Conservation (phyloP, 345 rosid species). For the Theobroma cacao region DNA sequence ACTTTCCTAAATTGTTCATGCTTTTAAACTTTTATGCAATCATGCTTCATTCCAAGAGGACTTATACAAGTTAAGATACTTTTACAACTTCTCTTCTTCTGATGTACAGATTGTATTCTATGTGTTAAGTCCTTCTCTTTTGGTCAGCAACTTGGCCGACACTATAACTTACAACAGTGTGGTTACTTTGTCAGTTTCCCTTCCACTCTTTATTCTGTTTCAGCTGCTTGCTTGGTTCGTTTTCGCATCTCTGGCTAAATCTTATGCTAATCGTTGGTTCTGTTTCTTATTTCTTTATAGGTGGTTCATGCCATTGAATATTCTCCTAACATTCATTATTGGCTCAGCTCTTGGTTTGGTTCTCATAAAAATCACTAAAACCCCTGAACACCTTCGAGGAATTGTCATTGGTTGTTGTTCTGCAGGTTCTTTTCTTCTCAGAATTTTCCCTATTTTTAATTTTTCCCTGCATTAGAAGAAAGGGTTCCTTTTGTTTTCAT, state of each 20-base stretch:
- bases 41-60: background rate
- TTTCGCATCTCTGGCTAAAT: no score
- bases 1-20: background rate
- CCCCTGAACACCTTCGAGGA: slow-evolving; percentile 43
- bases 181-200: slow-evolving; percentile 34
- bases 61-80: background rate
- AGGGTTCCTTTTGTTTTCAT: background rate
- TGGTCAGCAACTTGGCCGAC: slow-evolving; percentile 37
- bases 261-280: background rate
- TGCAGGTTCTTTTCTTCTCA: slow-evolving; percentile 12
- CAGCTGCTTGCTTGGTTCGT: background rate
- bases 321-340: background rate
- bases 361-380: slow-evolving; percentile 40
- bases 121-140: slow-evolving; percentile 40
- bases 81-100: background rate
- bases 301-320: slow-evolving; percentile 55
- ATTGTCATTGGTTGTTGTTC: slow-evolving; percentile 27
- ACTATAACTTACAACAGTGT: slow-evolving; percentile 37
- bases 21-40: no score
- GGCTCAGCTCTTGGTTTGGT: slow-evolving; percentile 48
- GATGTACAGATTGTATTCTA: slow-evolving; percentile 32
- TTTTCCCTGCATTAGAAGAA: slow-evolving; percentile 14
- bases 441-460: background rate
- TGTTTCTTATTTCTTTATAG: slow-evolving; percentile 19
- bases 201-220: background rate